Evolutionary conservation across 805 yeast genomes (phyloP).

Genomic region (Barnettozyma californica): DNA sequence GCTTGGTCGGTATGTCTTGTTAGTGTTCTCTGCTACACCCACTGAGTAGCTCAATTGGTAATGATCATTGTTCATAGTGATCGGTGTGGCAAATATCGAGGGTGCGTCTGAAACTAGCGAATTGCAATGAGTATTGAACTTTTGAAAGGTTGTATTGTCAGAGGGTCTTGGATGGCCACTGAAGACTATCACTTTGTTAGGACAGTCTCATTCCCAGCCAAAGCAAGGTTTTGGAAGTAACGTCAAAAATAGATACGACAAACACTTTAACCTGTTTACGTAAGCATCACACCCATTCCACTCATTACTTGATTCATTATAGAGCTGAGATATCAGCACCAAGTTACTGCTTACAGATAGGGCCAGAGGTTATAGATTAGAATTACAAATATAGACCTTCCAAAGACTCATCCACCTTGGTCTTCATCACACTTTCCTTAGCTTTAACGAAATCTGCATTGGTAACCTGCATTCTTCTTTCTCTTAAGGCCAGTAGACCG

Average conservation of each 20-base stretch:
- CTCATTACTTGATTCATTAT: too few relatives aligned
- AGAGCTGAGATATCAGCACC: background rate
- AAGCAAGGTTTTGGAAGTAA: background rate
- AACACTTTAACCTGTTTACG: background rate
- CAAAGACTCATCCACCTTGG: slow-evolving; percentile 91
- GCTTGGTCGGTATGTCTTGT: slow-evolving; percentile 70
- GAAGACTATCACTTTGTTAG: background rate
- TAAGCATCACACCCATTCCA: background rate
- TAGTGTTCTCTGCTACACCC: slow-evolving; percentile 90
- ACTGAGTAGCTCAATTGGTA: slow-evolving; percentile 65
- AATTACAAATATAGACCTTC: slow-evolving; percentile 70
- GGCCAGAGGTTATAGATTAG: background rate
- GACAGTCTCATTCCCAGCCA: background rate
- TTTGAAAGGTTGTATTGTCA: too few relatives aligned
- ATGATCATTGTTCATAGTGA: slow-evolving; percentile 3
- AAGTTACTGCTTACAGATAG: too few relatives aligned
- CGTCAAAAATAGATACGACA: background rate
- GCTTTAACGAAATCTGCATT: slow-evolving; percentile 92
- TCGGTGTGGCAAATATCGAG: background rate
- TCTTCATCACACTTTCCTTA: slow-evolving; percentile 91
- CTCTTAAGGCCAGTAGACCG: slow-evolving; percentile 90
- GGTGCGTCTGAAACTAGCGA: too few relatives aligned
- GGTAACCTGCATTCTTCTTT: slow-evolving; percentile 95
- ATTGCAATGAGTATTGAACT: too few relatives aligned
- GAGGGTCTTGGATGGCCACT: background rate